Evolutionary conservation across 441 rosid species (phyloP), one percentile per base, ranked within the genome.

Genomic region (Theobroma grandiflorum): DNA sequence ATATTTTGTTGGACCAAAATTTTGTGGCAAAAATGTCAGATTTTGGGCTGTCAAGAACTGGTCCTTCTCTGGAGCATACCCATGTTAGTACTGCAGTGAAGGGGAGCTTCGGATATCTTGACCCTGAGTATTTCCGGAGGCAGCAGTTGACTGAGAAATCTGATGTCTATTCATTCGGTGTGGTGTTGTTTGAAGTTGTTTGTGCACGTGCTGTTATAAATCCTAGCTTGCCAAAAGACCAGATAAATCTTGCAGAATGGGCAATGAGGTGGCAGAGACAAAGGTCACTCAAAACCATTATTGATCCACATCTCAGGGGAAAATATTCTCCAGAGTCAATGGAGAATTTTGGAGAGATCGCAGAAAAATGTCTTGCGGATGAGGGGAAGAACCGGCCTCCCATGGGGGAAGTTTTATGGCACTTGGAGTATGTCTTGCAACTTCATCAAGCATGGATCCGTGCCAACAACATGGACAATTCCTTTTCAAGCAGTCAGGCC

Each of bases 181-280:
- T 94, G 0, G 98, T 95, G 57, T 76, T 94, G 85, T 93, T 94
- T 14, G 97, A 95, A 81, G 95, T 85, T 67, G 87, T 93, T 10
- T 95, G 99, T 64, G 97, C 98, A 69, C 87, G 98, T 80, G 90
- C 97, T 61, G 98, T 93, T 42, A 92, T 95, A 82, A 93, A 94
- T 78, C 99, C 98, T 2, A 92, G 84, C 66, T 87, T 95, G 80
- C 99, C 98, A 1, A 93, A 85, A 85, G 98, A 95, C 77, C 93
- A 95, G 91, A 93, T 95, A 83, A 95, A 94, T 59, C 97, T 95
- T n/a, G 97, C 95, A 7, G 97, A 95, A 58, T 94, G 98, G 97
- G 99, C 98, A 64, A 73, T 91, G 89, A 86, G 82, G 78, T 93
- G 98, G 97, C 97, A 95, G 71, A 83, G 86, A 67, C 84, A 91